Evolutionary conservation across 208 protist species (phyloP).

Genomic region (Trypanosoma avium): DNA sequence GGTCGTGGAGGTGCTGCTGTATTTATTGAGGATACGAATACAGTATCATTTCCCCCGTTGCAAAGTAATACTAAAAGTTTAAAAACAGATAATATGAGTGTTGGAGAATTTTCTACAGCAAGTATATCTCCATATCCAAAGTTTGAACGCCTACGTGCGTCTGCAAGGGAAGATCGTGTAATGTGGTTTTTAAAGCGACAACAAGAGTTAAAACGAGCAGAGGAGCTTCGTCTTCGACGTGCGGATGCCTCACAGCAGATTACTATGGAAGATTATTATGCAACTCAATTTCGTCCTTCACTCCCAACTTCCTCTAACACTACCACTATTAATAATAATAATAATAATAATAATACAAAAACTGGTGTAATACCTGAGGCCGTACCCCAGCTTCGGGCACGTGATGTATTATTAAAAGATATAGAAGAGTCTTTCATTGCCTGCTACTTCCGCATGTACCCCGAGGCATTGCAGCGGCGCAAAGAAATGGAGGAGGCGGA

Average conservation of each 20-base stretch:
- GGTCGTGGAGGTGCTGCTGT: neutral
- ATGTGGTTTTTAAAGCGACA: neutral
- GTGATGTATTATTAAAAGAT: constrained; percentile 33
- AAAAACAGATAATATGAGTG: neutral
- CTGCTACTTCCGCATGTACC: constrained; percentile 48
- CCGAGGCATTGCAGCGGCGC: constrained; percentile 32
- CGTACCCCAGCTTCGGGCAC: neutral
- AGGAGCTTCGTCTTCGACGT: constrained; percentile 19
- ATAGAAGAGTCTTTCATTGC: constrained; percentile 61
- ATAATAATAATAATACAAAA: neutral
- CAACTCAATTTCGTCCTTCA: constrained; percentile 19
- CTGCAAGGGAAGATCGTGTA: constrained; percentile 20
- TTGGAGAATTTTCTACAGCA: neutral
- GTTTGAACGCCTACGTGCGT: constrained; percentile 36
- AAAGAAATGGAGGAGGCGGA: constrained; percentile 20
- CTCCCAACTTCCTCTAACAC: neutral
- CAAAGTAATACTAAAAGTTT: neutral
- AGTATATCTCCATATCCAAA: constrained; percentile 27
- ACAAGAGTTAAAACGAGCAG: constrained; percentile 14
- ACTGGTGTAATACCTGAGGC: neutral
- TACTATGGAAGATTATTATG: constrained; percentile 33
- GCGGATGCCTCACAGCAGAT: constrained; percentile 7
- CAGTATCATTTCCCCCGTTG: neutral
- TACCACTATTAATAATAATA: neutral
- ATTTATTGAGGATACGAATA: neutral